A percentile compares a stretch with the other conserved stretches of the same genome.
phyloP scores from a whole-genome alignment of 2,329 filamentous ascomycete species.

The Fusarium cyanostomum region DNA sequence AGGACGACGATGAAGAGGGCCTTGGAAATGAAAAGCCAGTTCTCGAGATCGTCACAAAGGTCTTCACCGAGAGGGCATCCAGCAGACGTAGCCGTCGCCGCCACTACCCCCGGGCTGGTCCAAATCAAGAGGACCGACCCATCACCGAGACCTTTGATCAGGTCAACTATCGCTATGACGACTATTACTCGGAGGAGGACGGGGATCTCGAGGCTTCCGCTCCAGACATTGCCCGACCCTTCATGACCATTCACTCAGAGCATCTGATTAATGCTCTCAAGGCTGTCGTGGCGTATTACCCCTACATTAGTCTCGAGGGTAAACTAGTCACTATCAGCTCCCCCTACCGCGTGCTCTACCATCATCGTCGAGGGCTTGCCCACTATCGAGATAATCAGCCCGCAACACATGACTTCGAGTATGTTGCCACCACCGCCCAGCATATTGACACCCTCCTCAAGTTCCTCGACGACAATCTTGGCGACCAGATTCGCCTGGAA shows the following conservation, averaged over 20 bases:
- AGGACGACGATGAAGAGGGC: constrained; percentile 28
- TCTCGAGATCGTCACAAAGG: constrained; percentile 55
- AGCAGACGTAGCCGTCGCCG: constrained; percentile 6
- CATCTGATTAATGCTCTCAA: constrained; percentile 58
- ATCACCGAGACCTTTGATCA: constrained; percentile 44
- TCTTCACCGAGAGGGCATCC: constrained; percentile 40
- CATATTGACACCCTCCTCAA: constrained; percentile 58
- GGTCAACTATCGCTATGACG: constrained; percentile 40
- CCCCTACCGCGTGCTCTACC: constrained; percentile 60
- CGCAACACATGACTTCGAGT: constrained; percentile 52
- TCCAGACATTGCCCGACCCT: constrained; percentile 45
- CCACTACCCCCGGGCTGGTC: constrained; percentile 2
- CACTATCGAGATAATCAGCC: constrained; percentile 55
- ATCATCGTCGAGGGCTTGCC: constrained; percentile 56
- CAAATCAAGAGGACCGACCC: constrained; percentile 38
- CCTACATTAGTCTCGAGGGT: constrained; percentile 50
- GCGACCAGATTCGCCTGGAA: constrained; percentile 52
- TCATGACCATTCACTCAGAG: constrained; percentile 56
- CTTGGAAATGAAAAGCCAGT: constrained; percentile 45
- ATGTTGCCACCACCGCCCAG: constrained; percentile 51
- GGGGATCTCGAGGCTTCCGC: constrained; percentile 38
- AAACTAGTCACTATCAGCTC: constrained; percentile 52
- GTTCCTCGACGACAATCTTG: constrained; percentile 54
- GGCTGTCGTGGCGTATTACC: constrained; percentile 60
- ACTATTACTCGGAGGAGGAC: constrained; percentile 39